Evolutionary conservation across 2,329 filamentous ascomycete genomes (phyloP).

Genomic region (Stachybotrys elegans): DNA sequence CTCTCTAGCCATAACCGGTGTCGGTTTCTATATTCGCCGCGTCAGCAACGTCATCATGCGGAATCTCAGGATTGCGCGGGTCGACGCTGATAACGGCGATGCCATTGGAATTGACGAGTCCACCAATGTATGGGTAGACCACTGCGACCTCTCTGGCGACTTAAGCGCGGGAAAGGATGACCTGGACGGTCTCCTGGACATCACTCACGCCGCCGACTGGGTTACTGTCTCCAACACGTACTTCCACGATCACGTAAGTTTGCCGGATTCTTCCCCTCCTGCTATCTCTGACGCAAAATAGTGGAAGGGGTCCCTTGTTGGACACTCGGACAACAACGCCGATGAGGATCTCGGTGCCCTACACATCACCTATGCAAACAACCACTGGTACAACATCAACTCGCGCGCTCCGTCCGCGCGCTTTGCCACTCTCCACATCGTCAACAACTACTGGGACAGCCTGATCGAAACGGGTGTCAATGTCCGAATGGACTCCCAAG

Average conservation of each 20-base stretch:
- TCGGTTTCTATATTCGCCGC: slow-evolving; percentile 42
- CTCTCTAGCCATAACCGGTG: slow-evolving; percentile 25
- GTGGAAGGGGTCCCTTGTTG: slow-evolving; percentile 52
- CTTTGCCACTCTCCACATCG: slow-evolving; percentile 53
- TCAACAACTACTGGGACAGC: slow-evolving; percentile 36
- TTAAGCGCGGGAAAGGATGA: slow-evolving; percentile 31
- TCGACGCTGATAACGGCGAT: slow-evolving; percentile 42
- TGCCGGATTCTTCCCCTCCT: too few relatives aligned
- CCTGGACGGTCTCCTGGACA: slow-evolving; percentile 36
- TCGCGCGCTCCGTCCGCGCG: slow-evolving; percentile 54
- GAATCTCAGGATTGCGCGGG: slow-evolving; percentile 45
- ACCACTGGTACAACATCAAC: slow-evolving; percentile 55
- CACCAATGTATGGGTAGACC: slow-evolving; percentile 42
- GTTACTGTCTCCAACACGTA: slow-evolving; percentile 35
- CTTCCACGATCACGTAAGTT: slow-evolving; percentile 32
- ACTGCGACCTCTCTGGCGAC: slow-evolving; percentile 31
- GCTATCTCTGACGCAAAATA: too few relatives aligned
- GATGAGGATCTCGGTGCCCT: slow-evolving; percentile 52
- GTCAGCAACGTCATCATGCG: slow-evolving; percentile 51
- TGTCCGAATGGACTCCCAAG: slow-evolving; percentile 45
- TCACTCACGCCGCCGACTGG: slow-evolving; percentile 34
- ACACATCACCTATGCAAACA: slow-evolving; percentile 54
- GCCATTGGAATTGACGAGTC: slow-evolving; percentile 42
- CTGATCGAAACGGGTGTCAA: slow-evolving; percentile 43
- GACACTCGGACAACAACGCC: slow-evolving; percentile 55